These are phyloP conservation scores for Begonia masoniana DNA, from an alignment of 306 rosid genomes.

Conservation along the genomic window DNA sequence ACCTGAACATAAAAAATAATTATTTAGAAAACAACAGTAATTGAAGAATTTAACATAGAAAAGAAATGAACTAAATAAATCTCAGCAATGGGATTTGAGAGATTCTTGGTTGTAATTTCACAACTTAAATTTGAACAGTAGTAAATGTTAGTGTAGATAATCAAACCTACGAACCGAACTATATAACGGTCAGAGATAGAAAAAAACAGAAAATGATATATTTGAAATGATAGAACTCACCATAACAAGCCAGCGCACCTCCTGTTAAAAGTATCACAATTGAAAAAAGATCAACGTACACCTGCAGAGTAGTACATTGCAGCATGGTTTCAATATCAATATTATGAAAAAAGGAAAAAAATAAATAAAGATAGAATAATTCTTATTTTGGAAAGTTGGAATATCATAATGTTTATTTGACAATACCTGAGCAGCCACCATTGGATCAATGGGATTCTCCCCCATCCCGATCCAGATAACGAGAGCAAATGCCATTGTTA, in stretches of 20 bases:
- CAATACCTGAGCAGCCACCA: constrained; percentile 63
- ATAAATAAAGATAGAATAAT: background rate
- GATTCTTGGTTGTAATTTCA: no score
- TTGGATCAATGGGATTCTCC: constrained; percentile 52
- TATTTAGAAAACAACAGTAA: no score
- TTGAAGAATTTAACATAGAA: no score
- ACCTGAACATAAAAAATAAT: constrained; percentile 27
- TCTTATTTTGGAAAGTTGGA: background rate
- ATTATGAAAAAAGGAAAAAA: constrained; percentile 2
- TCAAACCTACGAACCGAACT: no score
- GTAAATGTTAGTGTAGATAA: no score
- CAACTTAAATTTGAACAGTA: no score
- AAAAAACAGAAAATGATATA: background rate
- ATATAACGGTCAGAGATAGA: background rate
- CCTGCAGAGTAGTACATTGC: constrained; percentile 48
- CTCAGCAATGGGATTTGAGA: no score
- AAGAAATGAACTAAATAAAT: no score
- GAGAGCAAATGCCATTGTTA: constrained; percentile 55
- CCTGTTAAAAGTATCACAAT: constrained; percentile 52
- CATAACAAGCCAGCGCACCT: constrained; percentile 80
- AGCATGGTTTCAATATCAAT: background rate
- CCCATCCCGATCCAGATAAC: constrained; percentile 74
- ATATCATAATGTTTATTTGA: background rate
- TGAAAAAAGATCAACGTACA: constrained; percentile 61
- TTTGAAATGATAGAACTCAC: constrained; percentile 21